Conservation (phyloP, 805 yeast species). For the Ogataea methanolica region DNA sequence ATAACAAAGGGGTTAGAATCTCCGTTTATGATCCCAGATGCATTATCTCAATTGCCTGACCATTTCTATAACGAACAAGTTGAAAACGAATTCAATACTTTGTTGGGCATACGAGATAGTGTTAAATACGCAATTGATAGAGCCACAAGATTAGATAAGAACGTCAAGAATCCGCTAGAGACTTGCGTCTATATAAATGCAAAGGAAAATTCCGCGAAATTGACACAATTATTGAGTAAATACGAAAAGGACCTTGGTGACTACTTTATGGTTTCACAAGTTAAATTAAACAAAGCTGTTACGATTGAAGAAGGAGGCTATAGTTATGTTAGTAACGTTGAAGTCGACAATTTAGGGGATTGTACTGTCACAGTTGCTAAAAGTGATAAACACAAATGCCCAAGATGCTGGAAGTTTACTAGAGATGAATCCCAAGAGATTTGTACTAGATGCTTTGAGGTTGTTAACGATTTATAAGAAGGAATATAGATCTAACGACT, state of each 20-base stretch:
- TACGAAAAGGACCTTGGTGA: slow-evolving; percentile 46
- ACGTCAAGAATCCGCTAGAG: slow-evolving; percentile 57
- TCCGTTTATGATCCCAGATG: slow-evolving; percentile 38
- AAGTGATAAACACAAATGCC: slow-evolving; percentile 57
- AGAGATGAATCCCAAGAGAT: slow-evolving; percentile 46
- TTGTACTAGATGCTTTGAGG: slow-evolving; percentile 62
- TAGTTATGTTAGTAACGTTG: slow-evolving; percentile 27
- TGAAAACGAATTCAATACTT: slow-evolving; percentile 38
- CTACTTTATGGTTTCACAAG: slow-evolving; percentile 61
- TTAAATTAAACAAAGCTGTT: slow-evolving; percentile 28
- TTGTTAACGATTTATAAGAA: slow-evolving; percentile 16
- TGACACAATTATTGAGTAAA: slow-evolving; percentile 16
- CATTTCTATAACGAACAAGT: slow-evolving; percentile 31
- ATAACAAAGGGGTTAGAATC: slow-evolving; percentile 29
- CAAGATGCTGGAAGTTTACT: slow-evolving; percentile 88
- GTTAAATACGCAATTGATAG: slow-evolving; percentile 50
- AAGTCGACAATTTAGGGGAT: slow-evolving; percentile 24
- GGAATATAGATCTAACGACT: no score
- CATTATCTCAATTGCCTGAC: slow-evolving; percentile 36
- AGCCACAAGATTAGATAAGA: slow-evolving; percentile 47
- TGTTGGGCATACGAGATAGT: slow-evolving; percentile 45
- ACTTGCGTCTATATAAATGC: slow-evolving; percentile 39
- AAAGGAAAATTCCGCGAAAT: slow-evolving; percentile 1
- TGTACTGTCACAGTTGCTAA: slow-evolving; percentile 35
- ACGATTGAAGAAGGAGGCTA: slow-evolving; percentile 7